Evolutionary conservation across 768 basidiomycete species (phyloP), one percentile per base, ranked within the genome.

Genomic region (Amanita pallidorosea): DNA sequence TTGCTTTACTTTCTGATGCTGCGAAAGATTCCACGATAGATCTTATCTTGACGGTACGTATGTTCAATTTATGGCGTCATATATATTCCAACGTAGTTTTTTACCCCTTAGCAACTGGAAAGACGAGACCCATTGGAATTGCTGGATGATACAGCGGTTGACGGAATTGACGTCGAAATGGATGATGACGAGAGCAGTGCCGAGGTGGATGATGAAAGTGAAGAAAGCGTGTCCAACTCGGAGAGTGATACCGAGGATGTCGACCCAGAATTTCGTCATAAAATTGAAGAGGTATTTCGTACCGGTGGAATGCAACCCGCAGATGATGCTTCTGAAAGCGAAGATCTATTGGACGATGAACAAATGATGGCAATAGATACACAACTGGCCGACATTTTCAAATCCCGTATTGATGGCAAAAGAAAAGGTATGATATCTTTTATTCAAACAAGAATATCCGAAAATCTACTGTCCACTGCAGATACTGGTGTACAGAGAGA

Each of bases 321-420:
- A 13, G 77, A 77, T 7, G 78, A 79, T 18, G 79, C 80, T 42
- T 80, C 73, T 34, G 74, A 75, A 36, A 80, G 80, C 12, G 81
- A 83, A 54, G 85, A 87, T 44, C 68, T 83, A 25, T 85, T 95
- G 83, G 88, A 96, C 61, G 95, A 99, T 61, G 94, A 98, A 22
- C 90, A 96, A 67, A 99, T 99, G 95, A 83, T 98, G 75, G 87
- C 86, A 31, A 80, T 98, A 23, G 95, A 99, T 61, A 87, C 88
- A 45, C 86, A 95, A 61, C 79, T 99, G 6, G 90, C 88, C 4
- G 79, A 83, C 47, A 83, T 92, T 27, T 95, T 99, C 77, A 77
- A 77, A 53, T 73, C 81, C 27, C 79, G 81, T 53, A 69, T 76
- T 20, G 71, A 73, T 51, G 81, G 77, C 49, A 78, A 74, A 34